Evolutionary conservation across 2,329 filamentous ascomycete genomes (phyloP).

Genomic region (Parascedosporium putredinis): DNA sequence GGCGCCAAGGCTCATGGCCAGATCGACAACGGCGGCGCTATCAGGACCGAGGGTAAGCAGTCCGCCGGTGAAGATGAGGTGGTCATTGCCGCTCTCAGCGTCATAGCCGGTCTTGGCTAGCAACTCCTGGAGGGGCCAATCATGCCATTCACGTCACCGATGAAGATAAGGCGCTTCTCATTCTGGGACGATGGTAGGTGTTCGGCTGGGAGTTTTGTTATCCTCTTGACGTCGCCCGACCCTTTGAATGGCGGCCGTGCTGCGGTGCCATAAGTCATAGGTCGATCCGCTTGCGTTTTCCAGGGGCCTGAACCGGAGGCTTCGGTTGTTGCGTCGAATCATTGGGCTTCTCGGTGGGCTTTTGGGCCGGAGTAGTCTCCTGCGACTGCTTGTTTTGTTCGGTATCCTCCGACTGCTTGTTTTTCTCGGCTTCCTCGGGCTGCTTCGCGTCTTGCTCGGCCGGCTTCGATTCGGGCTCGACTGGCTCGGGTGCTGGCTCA

Average conservation of each 20-base stretch:
- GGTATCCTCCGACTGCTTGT: too few species aligned
- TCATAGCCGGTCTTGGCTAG: slow-evolving; percentile 58
- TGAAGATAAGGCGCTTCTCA: slow-evolving; percentile 58
- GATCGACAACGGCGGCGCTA: slow-evolving; percentile 64
- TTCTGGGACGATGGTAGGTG: slow-evolving; percentile 24
- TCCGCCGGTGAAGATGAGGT: slow-evolving; percentile 68
- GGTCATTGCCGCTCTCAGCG: slow-evolving; percentile 36
- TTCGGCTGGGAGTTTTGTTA: slow-evolving; percentile 20
- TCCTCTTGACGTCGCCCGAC: slow-evolving; percentile 16
- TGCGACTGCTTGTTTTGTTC: too few species aligned
- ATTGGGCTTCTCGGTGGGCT: neutral
- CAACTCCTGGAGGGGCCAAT: slow-evolving; percentile 54
- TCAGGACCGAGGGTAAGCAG: slow-evolving; percentile 81
- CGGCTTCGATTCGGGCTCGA: neutral
- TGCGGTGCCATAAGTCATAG: slow-evolving; percentile 30
- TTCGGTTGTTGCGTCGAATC: neutral
- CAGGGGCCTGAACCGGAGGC: neutral
- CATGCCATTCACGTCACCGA: slow-evolving; percentile 93
- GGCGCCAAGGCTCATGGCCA: slow-evolving; percentile 63
- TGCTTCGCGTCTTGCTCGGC: neutral
- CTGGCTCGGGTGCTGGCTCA: neutral
- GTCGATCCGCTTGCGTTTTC: slow-evolving; percentile 17
- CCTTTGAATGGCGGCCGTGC: slow-evolving; percentile 26
- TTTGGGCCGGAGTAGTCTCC: neutral
- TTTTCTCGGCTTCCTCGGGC: neutral